Evolutionary conservation across 768 basidiomycete species (phyloP).

Genomic region (Mycena polygramma): DNA sequence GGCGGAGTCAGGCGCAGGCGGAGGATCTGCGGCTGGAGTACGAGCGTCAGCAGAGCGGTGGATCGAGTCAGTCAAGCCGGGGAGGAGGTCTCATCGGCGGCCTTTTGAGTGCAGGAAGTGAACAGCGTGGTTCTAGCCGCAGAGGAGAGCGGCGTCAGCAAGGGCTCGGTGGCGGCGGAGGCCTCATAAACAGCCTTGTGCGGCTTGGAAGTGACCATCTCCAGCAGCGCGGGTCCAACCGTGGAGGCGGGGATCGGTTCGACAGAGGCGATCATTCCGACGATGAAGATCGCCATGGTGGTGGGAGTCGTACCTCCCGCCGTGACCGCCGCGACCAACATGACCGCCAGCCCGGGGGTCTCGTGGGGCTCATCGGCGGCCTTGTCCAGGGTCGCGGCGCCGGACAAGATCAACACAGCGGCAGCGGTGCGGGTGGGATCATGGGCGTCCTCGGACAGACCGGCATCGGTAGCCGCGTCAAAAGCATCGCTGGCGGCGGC

Average conservation of each 20-base stretch:
- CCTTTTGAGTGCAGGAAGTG: slow-evolving; percentile 10
- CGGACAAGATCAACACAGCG: not conserved
- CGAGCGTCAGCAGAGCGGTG: slow-evolving; percentile 18
- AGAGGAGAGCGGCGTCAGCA: not conserved
- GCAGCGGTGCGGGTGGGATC: not conserved
- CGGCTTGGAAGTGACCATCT: too few species aligned
- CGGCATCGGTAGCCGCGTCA: not conserved
- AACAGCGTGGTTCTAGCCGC: not conserved
- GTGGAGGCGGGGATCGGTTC: too few species aligned
- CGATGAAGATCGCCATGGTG: too few species aligned
- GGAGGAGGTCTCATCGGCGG: slow-evolving; percentile 2
- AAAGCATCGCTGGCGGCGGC: not conserved
- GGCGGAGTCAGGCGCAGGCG: slow-evolving; percentile 36
- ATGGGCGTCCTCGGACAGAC: slow-evolving; percentile 10
- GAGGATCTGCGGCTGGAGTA: slow-evolving; percentile 37
- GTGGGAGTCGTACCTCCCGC: too few species aligned
- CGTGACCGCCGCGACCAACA: too few species aligned
- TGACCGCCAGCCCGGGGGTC: too few species aligned
- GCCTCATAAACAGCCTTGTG: too few species aligned
- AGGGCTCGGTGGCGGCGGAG: not conserved
- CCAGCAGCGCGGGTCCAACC: too few species aligned
- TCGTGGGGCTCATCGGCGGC: too few species aligned
- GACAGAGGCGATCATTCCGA: too few species aligned
- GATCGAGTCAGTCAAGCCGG: not conserved
- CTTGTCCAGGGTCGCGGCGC: too few species aligned